These are phyloP conservation scores for Chaetomium globosum DNA, from an alignment of 2,329 filamentous ascomycete genomes.

Conservation along the genomic window DNA sequence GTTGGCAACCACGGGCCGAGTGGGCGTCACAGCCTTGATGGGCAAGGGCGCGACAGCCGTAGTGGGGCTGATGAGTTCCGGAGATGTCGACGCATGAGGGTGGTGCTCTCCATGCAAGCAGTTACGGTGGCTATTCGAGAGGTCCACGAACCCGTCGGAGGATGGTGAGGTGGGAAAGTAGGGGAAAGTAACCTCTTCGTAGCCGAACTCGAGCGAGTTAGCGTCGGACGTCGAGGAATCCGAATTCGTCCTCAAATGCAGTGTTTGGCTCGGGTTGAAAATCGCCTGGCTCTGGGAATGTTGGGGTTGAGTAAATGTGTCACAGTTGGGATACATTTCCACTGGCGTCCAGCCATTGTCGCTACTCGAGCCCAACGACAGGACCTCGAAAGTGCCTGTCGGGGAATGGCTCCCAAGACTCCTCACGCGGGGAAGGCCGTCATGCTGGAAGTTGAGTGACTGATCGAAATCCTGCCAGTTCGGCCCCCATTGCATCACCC, in stretches of 20 bases:
- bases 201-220: slow-evolving; percentile 69
- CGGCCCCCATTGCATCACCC: slow-evolving; percentile 64
- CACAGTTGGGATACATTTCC: slow-evolving; percentile 72
- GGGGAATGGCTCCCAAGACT: slow-evolving; percentile 67
- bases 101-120: slow-evolving; percentile 62
- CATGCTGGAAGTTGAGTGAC: slow-evolving; percentile 52
- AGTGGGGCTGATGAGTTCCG: slow-evolving; percentile 67
- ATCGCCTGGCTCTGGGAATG: slow-evolving; percentile 66
- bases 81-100: slow-evolving; percentile 48
- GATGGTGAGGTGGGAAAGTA: slow-evolving; percentile 81
- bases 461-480: slow-evolving; percentile 81
- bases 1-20: slow-evolving; percentile 63
- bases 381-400: slow-evolving; percentile 79
- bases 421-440: slow-evolving; percentile 49
- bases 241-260: slow-evolving; percentile 84
- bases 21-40: slow-evolving; percentile 64
- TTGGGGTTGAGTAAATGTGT: slow-evolving; percentile 62
- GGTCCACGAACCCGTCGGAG: slow-evolving; percentile 73
- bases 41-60: slow-evolving; percentile 69
- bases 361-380: slow-evolving; percentile 78
- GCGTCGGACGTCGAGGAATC: slow-evolving; percentile 78
- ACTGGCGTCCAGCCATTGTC: slow-evolving; percentile 87
- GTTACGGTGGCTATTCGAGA: slow-evolving; percentile 59
- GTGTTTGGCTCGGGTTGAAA: slow-evolving; percentile 87
- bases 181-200: slow-evolving; percentile 75